Percentiles rank a stretch among this genome's conserved stretches.
These are phyloP conservation scores for Hypoxylon sp. DNA, from an alignment of 2,329 filamentous ascomycete genomes.

Conservation along the genomic window DNA sequence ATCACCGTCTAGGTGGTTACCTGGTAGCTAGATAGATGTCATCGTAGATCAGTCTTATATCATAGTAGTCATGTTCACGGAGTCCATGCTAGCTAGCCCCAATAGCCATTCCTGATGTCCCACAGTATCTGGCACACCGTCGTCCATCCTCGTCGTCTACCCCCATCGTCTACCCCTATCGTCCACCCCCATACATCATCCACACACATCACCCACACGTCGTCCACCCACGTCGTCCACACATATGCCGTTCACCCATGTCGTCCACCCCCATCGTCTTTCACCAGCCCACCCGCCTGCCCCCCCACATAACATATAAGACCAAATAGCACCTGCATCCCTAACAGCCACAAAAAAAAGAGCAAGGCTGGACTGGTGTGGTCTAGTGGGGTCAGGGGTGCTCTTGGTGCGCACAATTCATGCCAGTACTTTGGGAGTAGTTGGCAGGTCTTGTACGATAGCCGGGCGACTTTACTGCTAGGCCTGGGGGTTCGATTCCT, in stretches of 20 bases:
- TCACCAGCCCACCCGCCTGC: not conserved
- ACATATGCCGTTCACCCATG: too few species aligned
- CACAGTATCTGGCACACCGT: not conserved
- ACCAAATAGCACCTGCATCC: not conserved
- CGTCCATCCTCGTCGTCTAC: not conserved
- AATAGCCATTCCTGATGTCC: not conserved
- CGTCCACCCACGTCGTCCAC: too few species aligned
- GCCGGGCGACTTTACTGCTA: not conserved
- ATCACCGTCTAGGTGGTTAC: not conserved
- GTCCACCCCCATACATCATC: too few species aligned
- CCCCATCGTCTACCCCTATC: not conserved
- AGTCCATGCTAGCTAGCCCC: not conserved
- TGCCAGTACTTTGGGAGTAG: not conserved
- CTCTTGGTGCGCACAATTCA: not conserved
- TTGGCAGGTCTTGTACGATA: not conserved
- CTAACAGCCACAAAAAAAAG: not conserved
- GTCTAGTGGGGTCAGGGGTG: not conserved
- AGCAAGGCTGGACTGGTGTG: slow-evolving; percentile 9
- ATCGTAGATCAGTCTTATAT: not conserved
- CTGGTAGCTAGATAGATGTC: not conserved
- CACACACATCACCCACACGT: too few species aligned
- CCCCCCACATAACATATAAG: not conserved
- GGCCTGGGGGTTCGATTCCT: slow-evolving; percentile 19
- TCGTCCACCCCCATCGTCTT: not conserved
- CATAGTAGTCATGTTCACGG: not conserved